Evolutionary conservation across 768 basidiomycete species (phyloP), one percentile per base, ranked within the genome.

Genomic region (Gloeostereum incarnatum): DNA sequence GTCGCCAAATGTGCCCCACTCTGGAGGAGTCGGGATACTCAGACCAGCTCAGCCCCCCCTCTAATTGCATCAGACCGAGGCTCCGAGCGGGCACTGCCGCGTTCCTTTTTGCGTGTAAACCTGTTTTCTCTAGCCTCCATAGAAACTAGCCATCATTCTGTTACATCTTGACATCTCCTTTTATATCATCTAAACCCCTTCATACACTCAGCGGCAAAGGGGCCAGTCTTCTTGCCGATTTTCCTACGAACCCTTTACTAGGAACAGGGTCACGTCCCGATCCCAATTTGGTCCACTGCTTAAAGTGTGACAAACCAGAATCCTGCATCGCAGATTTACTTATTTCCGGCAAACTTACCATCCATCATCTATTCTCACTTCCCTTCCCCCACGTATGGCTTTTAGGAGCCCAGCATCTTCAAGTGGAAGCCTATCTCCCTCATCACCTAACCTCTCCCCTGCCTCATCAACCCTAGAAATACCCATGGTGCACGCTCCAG

Each of bases 341-440:
- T 40, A 24, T 42, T 47, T 47, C 51, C 49, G 50, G 49, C 46
- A 45, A 45, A 29, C 39, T 48, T 44, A 36, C 43, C 46, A 46
- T 43, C 45, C 38, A 31, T 43, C 37, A 44, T 40, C 44, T 42
- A 49, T 36, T 39, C 50, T 46, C 49, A 38, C 37, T 29, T 45
- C 39, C 38, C 37, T 36, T 30, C 31, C 31, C 35, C 26, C 31
- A 21, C 17, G 22, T 24, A 77, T 78, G 76, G 69, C 73, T 40
- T 65, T 68, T 55, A 61, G 60, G 56, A 65, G 63, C 45, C 63
- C 66, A 14, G 62, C 59, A 39, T 61, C 71, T 31, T 71, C 73
- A 31, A 69, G 67, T 38, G 67, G 59, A 31, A 73, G 73, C 43
- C 63, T 58, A 37, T 71, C 71, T 16, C 65, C 71, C 23, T 56